These are phyloP conservation scores for Vaccinium vitisidaea DNA, from an alignment of 148 eudicot genomes.

Conservation along the genomic window DNA sequence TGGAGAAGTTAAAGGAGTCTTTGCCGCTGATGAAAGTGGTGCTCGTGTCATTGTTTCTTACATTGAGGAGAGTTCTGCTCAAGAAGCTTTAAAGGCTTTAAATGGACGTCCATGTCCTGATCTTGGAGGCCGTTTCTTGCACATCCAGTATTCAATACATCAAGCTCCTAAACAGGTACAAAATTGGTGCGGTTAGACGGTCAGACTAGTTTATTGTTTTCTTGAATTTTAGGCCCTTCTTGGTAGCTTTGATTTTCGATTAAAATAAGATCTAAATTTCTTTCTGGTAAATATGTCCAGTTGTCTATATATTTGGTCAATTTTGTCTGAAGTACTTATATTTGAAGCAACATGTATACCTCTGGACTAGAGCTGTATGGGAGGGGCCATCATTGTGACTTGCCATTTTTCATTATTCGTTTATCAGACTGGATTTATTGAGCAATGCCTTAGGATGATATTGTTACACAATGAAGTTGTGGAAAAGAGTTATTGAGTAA, in stretches of 20 bases:
- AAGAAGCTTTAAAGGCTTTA: conserved; percentile 61
- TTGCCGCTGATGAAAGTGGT: conserved; percentile 75
- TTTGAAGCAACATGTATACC: neutral
- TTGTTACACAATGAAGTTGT: too few relatives aligned
- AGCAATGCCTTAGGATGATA: too few relatives aligned
- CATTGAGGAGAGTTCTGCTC: conserved; percentile 46
- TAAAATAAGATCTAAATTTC: neutral
- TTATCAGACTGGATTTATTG: neutral
- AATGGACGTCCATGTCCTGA: conserved; percentile 51
- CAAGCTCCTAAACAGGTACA: conserved; percentile 56
- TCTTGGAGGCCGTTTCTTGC: conserved; percentile 67
- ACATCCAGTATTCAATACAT: conserved; percentile 67
- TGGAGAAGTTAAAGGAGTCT: conserved; percentile 72
- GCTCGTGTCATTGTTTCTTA: conserved; percentile 81
- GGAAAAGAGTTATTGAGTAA: too few relatives aligned
- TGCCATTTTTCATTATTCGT: neutral
- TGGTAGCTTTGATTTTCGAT: neutral
- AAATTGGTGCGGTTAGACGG: neutral
- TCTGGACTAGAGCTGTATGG: neutral
- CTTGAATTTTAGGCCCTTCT: neutral
- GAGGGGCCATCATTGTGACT: neutral
- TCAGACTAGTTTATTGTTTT: neutral
- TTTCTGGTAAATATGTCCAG: neutral
- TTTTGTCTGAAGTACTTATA: neutral
- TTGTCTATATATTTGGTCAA: neutral